Evolutionary conservation across 2,329 filamentous ascomycete species (phyloP), one percentile per base, ranked within the genome.

Genomic region (Cryphonectria japonica): DNA sequence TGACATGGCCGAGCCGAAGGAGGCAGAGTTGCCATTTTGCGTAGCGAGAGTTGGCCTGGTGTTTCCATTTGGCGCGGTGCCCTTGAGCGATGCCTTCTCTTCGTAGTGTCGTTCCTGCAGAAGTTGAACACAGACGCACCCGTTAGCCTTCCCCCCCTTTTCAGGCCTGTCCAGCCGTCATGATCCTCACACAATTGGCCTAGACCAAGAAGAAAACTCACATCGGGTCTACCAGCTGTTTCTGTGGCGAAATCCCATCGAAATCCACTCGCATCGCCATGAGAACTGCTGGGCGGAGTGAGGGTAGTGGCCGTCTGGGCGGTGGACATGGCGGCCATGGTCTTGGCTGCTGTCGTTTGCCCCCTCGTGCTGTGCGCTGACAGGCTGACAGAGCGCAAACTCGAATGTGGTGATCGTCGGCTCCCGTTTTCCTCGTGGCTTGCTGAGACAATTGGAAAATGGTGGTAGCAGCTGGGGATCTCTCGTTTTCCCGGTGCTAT

Each of bases 301-400:
- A 88, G 79, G 62, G 84, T 82, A 72, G 84, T 81, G 67, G 84
- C 81, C 73, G 83, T 83, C 73, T 84, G 83, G 75, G 81, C 81
- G 75, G 85, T 80, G 75, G 86, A 85, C 79, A 88, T 83, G 77
- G 85, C 82, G 76, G 86, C 83, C 87, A 88, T 88, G 73, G 71
- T 73, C n/a, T 76, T 67, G 73, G 74, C 72, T 63, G 52, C n/a
- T 19, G 63, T n/a, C 62, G 46, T n/a, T 37, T 69, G 63, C 68
- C 66, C 59, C 29, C 32, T n/a, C n/a, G 34, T 61, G 52, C 54
- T 8, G 64, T 37, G 50, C 19, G 64, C 46, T 26, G 64, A 26
- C 63, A 34, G 63, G 13, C 13, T 11, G 41, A 46, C 61, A 14
- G 39, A 13, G 32, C 61, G 37, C 37, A n/a, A 26, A 64, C 39